Base-by-base conservation (phyloP, 768 basidiomycete species). In the Leucocoprinus birnbaumii region DNA sequence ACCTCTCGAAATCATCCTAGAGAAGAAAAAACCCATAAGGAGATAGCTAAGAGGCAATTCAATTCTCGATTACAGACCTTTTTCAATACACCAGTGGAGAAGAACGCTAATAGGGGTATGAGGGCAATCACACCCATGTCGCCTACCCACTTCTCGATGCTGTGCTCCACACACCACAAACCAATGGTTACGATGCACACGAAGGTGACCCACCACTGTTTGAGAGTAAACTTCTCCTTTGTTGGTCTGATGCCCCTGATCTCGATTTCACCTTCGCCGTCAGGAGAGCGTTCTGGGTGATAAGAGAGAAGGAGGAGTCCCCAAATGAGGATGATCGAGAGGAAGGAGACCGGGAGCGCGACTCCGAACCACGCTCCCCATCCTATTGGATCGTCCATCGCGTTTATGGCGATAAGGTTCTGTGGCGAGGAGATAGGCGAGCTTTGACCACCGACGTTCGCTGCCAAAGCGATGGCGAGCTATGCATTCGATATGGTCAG, bases 111-210 rank as follows among this genome's bases (percentile, higher is more conserved):
- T 43, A 98, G 79, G 0, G 96, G 97, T 43, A 99, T 78, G 61
- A 98, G 85, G 2, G 96, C 95, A 59, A 99, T 94, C 62, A 98
- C 80, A 26, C 97, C 97, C 95, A 98, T 99, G 68, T 98, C 94
- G 1, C 97, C 97, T 2, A 98, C 78, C 45, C 74, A 73, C 5
- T 74, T 69, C 65, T 95, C 84, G 51, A 98, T 82, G 63, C 74
- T 70, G 64, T 91, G 88, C 59, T 89, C 94, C 38, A 93, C 68
- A 64, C 93, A 95, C 95, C 96, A 98, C 51, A 98, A 71, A 5
- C 62, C 79, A 61, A 99, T 98, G 2, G 97, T 98, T 49, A 79
- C 69, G 22, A 94, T 58, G 61, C 91, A 94, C 24, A 99, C 86
- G 53, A 86, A 77, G 1, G 84, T 76, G 10, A 98, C 95, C 83